Evolutionary conservation across 805 yeast genomes (phyloP), one percentile per base, ranked within the genome.

Genomic region (Schwanniomyces sp.): DNA sequence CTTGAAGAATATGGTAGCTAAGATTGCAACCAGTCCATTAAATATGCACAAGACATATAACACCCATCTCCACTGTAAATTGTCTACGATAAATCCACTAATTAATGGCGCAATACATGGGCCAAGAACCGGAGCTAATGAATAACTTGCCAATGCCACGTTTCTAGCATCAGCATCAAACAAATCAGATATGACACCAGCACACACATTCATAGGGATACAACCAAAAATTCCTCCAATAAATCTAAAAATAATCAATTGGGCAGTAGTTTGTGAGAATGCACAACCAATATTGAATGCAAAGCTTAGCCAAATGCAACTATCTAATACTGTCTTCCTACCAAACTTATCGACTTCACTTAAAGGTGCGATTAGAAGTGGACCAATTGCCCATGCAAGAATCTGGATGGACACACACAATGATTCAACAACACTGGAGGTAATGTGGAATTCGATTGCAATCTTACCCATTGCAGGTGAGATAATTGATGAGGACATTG

Each of bases 351-450:
- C 72, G 30, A 59, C 61, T 51, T 70, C 75, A 42, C 71, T 64
- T 29, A 71, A 55, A 3, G 76, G 76, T 2, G 76, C 71, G 39
- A 71, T 64, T 14, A 70, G 36, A 30, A 70, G 56, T 1, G 76
- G 76, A 2, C 75, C 75, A 8, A 70, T 34, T 2, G 75, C 75
- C 70, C 72, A 71, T 4, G 75, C 71, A 26, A 71, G 52, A 21
- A 70, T 56, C 54, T 65, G 70, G 11, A 70, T 65, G 4, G 74
- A 67, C 7, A 69, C 70, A 12, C 67, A 64, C 47, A 71, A 55
- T 1, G 75, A 56, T 21, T 52, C 38, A 1, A 70, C 51, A 7
- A 63, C 55, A 4, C 47, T 34, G 2, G 62, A 58, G 3, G 52
- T 53, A 32, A 71, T 66, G 18, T 59, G 49, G 29, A 71, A 65